Conservation (phyloP, 306 rosid species). For the Inga leiocalycina region DNA sequence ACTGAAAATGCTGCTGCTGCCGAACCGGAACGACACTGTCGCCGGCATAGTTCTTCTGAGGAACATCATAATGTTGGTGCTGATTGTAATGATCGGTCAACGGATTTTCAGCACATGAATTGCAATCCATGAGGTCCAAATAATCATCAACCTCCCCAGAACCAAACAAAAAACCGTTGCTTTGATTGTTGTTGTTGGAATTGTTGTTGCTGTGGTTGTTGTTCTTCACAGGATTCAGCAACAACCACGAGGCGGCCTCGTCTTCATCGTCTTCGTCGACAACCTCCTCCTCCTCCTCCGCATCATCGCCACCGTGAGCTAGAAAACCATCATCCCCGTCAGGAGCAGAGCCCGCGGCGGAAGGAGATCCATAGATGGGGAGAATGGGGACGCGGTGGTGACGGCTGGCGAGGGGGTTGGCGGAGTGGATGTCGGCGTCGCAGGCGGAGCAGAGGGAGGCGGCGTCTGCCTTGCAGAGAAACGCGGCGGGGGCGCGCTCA, state of each 20-base stretch:
- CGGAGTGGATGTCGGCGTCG: slow-evolving; percentile 89
- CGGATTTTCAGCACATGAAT: slow-evolving; percentile 49
- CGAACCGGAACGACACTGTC: slow-evolving; percentile 87
- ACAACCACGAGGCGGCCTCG: slow-evolving; percentile 89
- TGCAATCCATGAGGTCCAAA: slow-evolving; percentile 80
- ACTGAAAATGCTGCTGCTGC: slow-evolving; percentile 52
- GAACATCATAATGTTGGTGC: slow-evolving; percentile 39
- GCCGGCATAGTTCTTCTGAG: slow-evolving; percentile 51
- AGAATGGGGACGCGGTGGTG: slow-evolving; percentile 87
- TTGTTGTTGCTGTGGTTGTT: slow-evolving; percentile 19
- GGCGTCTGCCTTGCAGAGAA: slow-evolving; percentile 85
- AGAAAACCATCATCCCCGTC: slow-evolving; percentile 34
- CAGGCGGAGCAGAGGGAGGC: slow-evolving; percentile 87
- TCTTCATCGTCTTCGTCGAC: slow-evolving; percentile 62
- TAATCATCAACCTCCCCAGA: slow-evolving; percentile 82
- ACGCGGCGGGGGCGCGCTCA: slow-evolving; percentile 82
- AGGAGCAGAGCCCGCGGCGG: slow-evolving; percentile 1
- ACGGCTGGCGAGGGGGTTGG: slow-evolving; percentile 90
- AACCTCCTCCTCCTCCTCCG: slow-evolving; percentile 51
- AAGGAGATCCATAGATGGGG: slow-evolving; percentile 55
- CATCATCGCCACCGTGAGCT: slow-evolving; percentile 34
- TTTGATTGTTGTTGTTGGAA: slow-evolving; percentile 33
- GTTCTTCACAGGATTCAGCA: slow-evolving; percentile 63
- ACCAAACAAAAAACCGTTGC: slow-evolving; percentile 56
- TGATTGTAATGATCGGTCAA: slow-evolving; percentile 41